Percentiles rank a stretch among this genome's conserved stretches.
Evolutionary conservation across 805 yeast genomes (phyloP).

Genomic region (Saccharomycopsis javanensis): DNA sequence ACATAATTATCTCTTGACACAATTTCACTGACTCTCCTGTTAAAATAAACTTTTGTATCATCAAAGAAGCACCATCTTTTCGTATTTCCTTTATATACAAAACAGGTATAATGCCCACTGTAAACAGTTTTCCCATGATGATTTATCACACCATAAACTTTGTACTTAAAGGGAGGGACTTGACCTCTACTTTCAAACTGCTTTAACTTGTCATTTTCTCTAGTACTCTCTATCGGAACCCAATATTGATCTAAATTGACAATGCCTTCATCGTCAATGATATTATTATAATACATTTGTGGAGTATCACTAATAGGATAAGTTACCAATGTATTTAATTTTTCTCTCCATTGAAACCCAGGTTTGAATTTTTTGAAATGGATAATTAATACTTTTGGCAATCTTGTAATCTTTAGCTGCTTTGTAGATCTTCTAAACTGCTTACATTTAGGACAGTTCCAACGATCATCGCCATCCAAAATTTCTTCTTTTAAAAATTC

Average conservation of each 20-base stretch:
- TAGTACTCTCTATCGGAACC: conserved; percentile 40
- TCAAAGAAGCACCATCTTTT: conserved; percentile 77
- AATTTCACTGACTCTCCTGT: conserved; percentile 42
- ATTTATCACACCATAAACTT: conserved; percentile 70
- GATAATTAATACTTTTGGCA: conserved; percentile 71
- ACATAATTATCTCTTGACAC: conserved; percentile 74
- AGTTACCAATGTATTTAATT: conserved; percentile 58
- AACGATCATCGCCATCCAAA: conserved; percentile 67
- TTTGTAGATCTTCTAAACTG: conserved; percentile 55
- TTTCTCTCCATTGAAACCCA: conserved; percentile 33
- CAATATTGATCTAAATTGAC: conserved; percentile 58
- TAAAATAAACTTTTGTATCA: conserved; percentile 56
- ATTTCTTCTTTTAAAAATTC: conserved; percentile 69
- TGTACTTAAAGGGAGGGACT: conserved; percentile 68
- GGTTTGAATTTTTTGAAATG: conserved; percentile 75
- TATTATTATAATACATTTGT: neutral
- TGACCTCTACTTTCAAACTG: conserved; percentile 64
- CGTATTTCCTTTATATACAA: conserved; percentile 50
- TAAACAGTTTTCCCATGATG: conserved; percentile 67
- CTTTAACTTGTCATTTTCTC: conserved; percentile 35
- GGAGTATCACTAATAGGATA: conserved; percentile 49
- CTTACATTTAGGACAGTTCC: conserved; percentile 78
- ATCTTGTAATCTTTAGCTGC: conserved; percentile 58
- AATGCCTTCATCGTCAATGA: conserved; percentile 1
- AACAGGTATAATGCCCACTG: conserved; percentile 86